Base-by-base conservation (phyloP, 495 filamentous ascomycete species). In the Aspergillus saccharolyticus region DNA sequence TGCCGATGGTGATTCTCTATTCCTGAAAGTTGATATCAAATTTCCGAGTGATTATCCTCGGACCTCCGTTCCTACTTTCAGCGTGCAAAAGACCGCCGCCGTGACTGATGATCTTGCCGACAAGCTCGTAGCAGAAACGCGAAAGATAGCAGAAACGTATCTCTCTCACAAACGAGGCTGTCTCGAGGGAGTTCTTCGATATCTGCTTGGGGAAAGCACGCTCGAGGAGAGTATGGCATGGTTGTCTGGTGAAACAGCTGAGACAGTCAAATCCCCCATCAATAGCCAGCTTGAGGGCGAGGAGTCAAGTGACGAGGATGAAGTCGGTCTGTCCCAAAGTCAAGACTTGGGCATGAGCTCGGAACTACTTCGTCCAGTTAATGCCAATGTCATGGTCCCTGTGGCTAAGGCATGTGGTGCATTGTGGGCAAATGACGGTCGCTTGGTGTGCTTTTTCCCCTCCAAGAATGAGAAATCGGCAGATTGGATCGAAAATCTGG, bases 301-400 rank as follows among this genome's bases (percentile, higher is more conserved):
- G 52, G 69, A 84, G 21, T 96, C 90, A 15, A 96, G 89, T 63
- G 92, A 96, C 52, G 90, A 94, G 54, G 90, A 91, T 57, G 91
- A 94, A 57, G 84, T 87, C 68, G 82, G 74, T 20, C 61, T 75
- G 66, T 75, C 78, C 51, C 73, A 74, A 42, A 77, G 76, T 19
- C 74, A 79, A 60, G 74, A 83, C 33, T 64, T 85, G 53, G 81
- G 79, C 20, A 76, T 76, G 71, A 81, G 80, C 63, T 79, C 78
- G 22, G 79, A 79, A 45, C 65, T 80, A 25, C 70, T 82, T 44
- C 75, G 74, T 18, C 72, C 84, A 9, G 76, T 83, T 9, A 88
- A 86, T 66, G 83, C 86, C 18, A 87, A 89, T 57, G 85, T 85
- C 22, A 87, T 89, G 64, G 86, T 91, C 8, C 91, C 91, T 15